These are phyloP conservation scores for Curvularia spicifera DNA, from an alignment of 2,329 filamentous ascomycete species.

Conservation along the genomic window DNA sequence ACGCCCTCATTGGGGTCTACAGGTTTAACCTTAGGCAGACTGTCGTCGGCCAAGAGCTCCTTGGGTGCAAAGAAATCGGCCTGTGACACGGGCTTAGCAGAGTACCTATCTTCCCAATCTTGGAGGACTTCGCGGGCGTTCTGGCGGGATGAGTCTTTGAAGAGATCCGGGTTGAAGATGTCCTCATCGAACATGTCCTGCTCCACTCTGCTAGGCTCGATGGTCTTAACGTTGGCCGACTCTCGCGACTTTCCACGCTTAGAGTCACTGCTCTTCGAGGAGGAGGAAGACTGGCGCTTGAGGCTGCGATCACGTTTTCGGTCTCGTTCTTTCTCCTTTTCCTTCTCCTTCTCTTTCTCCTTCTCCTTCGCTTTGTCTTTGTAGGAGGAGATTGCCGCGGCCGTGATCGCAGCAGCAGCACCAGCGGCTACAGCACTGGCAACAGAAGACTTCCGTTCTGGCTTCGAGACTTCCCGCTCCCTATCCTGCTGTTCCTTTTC, in stretches of 20 bases:
- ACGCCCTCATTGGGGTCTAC: conserved; percentile 54
- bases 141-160: conserved; percentile 43
- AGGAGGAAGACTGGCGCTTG: conserved; percentile 28
- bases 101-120: conserved; percentile 54
- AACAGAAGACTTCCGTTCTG: conserved; percentile 49
- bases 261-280: conserved; percentile 22
- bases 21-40: conserved; percentile 43
- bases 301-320: conserved; percentile 20
- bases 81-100: conserved; percentile 47
- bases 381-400: conserved; percentile 40
- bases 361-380: conserved; percentile 28
- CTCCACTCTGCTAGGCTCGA: conserved; percentile 45
- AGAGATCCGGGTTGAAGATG: conserved; percentile 55
- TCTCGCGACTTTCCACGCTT: conserved; percentile 32
- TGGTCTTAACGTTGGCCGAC: conserved; percentile 43
- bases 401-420: conserved; percentile 42
- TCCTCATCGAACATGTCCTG: conserved; percentile 53
- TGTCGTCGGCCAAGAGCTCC: conserved; percentile 51
- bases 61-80: conserved; percentile 57
- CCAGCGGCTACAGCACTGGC: conserved; percentile 46
- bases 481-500: conserved; percentile 45
- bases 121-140: conserved; percentile 52
- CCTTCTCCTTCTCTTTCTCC: conserved; percentile 2
- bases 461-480: conserved; percentile 42
- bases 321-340: conserved; percentile 18